Base-by-base conservation (phyloP, 140 eudicot species). In the Ambrosia hybrid region DNA sequence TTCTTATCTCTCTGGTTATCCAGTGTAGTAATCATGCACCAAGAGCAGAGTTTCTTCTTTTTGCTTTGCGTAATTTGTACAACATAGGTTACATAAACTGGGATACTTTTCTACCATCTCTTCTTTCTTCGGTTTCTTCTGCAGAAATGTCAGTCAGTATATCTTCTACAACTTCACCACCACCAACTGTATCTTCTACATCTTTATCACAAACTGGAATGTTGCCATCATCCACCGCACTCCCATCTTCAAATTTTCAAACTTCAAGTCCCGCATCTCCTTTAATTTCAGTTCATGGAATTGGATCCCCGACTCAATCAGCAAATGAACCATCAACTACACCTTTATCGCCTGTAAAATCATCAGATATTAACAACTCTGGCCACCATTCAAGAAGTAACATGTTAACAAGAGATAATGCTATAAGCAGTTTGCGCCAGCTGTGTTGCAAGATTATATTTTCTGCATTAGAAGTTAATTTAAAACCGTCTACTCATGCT, bases 91-190 rank as follows among this genome's bases (percentile, higher is more conserved):
- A 74, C 87, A 89, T 92, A 78, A 78, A 89, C 45, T 87, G 96
- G 96, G 98, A 92, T 74, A 78, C 96, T n/a, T 83, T 92, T 82
- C 83, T 92, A 80, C 94, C 98, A 3, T 92, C 92, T 66, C 96
- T 92, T 80, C 98, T 92, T 56, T 86, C 91, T 73, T 78, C 96
- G 11, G 95, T 86, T 76, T 85, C 91, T 53, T 80, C 96, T 60
- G 95, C 91, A 8, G 98, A 92, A 82, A 67, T 80, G 72, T 81
- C 96, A 16, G 77, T 71, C 36, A 53, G 83, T 73, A 39, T 79
- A 56, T 48, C 83, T 9, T 73, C 83, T 12, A 57, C 79, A 57
- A 56, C 79, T 79, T 89, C 88, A 66, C 71, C 90, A 48, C 78
- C 61, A 15, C 79, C 93, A 38, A 61, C 87, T 57, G 74, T 74